A percentile compares a stretch with the other conserved stretches of the same genome.
These are phyloP conservation scores for Picochlorum sp. DNA, from an alignment of 139 green algal species.

Conservation along the genomic window DNA sequence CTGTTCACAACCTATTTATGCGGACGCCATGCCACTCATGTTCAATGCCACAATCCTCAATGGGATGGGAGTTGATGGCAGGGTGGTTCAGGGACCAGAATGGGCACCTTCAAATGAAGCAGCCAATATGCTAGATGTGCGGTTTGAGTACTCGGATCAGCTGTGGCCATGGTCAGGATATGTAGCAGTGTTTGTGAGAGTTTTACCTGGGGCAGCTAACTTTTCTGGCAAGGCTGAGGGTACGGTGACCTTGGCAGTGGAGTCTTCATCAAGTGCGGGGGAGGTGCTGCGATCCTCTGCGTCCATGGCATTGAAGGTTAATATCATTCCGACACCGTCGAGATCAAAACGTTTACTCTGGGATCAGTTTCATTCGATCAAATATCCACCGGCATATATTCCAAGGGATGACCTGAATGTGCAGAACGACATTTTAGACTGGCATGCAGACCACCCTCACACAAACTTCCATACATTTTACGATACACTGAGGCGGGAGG, in stretches of 20 bases:
- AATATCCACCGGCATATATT: constrained; percentile 94
- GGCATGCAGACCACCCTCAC: constrained; percentile 95
- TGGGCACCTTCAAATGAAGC: constrained; percentile 50
- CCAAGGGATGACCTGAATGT: constrained; percentile 79
- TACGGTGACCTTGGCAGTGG: constrained; percentile 60
- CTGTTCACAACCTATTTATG: constrained; percentile 78
- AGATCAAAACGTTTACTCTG: constrained; percentile 81
- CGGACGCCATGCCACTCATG: constrained; percentile 72
- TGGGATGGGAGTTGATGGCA: constrained; percentile 67
- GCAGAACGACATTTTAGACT: constrained; percentile 89
- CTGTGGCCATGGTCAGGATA: constrained; percentile 96
- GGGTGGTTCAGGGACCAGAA: constrained; percentile 47
- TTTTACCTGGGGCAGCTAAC: constrained; percentile 36
- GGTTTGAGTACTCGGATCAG: constrained; percentile 60
- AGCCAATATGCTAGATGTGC: constrained; percentile 69
- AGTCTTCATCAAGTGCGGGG: constrained; percentile 49
- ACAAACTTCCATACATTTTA: constrained; percentile 94
- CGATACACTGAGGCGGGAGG: constrained; percentile 55
- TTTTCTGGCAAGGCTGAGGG: constrained; percentile 32
- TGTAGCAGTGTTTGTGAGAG: constrained; percentile 79
- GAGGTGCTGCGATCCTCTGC: constrained; percentile 35
- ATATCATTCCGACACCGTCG: constrained; percentile 60
- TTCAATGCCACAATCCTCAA: constrained; percentile 98
- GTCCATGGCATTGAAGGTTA: constrained; percentile 46
- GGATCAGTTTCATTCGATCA: constrained; percentile 91